Evolutionary conservation across 208 protist genomes (phyloP).

Genomic region (Acanthamoeba comandoni): DNA sequence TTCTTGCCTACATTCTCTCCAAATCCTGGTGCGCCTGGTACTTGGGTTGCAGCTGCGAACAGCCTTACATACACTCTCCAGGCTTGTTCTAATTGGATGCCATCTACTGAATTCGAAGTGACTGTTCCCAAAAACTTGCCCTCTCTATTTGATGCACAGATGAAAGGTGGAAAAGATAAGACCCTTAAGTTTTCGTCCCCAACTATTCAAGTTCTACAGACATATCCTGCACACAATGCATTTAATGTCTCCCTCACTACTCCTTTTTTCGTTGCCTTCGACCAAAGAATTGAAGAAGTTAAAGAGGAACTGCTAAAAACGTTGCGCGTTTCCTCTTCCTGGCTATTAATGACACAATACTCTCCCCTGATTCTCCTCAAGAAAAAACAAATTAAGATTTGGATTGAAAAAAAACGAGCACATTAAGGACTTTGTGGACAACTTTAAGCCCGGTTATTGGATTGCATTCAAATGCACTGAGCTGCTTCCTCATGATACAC

Average conservation of each 20-base stretch:
- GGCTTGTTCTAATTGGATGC: neutral
- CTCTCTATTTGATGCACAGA: constrained; percentile 2
- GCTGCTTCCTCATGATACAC: constrained; percentile 29
- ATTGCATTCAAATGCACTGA: constrained; percentile 17
- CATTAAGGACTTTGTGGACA: neutral
- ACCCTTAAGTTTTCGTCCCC: constrained; percentile 4
- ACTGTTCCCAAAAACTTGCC: constrained; percentile 5
- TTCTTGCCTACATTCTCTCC: constrained; percentile 25
- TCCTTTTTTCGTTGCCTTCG: constrained; percentile 28
- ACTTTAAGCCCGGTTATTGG: neutral
- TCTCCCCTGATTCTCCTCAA: neutral
- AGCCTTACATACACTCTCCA: constrained; percentile 14
- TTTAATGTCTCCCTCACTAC: neutral
- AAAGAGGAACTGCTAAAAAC: constrained; percentile 39
- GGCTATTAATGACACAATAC: constrained; percentile 42
- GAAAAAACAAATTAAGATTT: neutral
- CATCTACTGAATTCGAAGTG: constrained; percentile 17
- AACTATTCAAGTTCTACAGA: neutral
- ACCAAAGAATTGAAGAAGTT: constrained; percentile 7
- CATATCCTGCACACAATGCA: neutral
- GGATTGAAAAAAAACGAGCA: neutral
- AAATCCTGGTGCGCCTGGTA: neutral
- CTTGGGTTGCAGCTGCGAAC: neutral
- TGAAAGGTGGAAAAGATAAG: neutral
- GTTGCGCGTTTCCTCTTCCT: neutral